These are phyloP conservation scores for Dictyostelium brefeldianum DNA, from an alignment of 78 protist species.

Conservation along the genomic window DNA sequence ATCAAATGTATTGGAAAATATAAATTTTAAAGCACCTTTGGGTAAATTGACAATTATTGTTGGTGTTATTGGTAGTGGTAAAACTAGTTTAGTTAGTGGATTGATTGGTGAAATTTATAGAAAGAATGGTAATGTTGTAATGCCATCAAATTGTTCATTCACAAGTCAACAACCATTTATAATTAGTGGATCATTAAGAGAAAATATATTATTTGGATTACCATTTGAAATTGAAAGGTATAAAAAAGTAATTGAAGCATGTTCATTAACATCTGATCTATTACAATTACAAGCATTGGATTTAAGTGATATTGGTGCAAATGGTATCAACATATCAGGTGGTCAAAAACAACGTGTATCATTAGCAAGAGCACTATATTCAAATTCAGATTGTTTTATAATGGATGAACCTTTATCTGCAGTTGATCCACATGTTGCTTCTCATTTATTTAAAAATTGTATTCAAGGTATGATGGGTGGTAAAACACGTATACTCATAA, in stretches of 20 bases:
- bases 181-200: slow-evolving; percentile 89
- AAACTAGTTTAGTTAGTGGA: slow-evolving; percentile 82
- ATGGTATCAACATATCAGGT: slow-evolving; percentile 97
- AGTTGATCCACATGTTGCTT: slow-evolving; percentile 93
- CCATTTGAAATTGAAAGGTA: slow-evolving; percentile 82
- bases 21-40: slow-evolving; percentile 36
- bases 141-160: slow-evolving; percentile 14
- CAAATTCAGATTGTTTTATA: slow-evolving; percentile 85
- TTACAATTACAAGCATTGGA: slow-evolving; percentile 84
- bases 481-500: slow-evolving; percentile 87
- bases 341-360: slow-evolving; percentile 98
- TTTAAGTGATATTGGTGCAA: slow-evolving; percentile 97
- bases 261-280: slow-evolving; percentile 86
- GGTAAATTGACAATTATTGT: slow-evolving; percentile 78
- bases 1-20: background rate
- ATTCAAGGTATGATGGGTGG: slow-evolving; percentile 47
- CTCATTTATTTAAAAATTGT: slow-evolving; percentile 76
- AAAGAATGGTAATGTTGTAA: slow-evolving; percentile 1
- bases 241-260: slow-evolving; percentile 79
- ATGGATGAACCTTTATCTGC: slow-evolving; percentile 96
- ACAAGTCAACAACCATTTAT: slow-evolving; percentile 96
- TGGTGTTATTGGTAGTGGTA: slow-evolving; percentile 95
- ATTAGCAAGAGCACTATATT: slow-evolving; percentile 93
- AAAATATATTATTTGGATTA: slow-evolving; percentile 97
- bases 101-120: slow-evolving; percentile 70